Base-by-base conservation (phyloP, 1,139 yeast genomes). In the Hyphopichia wangnamkhiaoensis region DNA sequence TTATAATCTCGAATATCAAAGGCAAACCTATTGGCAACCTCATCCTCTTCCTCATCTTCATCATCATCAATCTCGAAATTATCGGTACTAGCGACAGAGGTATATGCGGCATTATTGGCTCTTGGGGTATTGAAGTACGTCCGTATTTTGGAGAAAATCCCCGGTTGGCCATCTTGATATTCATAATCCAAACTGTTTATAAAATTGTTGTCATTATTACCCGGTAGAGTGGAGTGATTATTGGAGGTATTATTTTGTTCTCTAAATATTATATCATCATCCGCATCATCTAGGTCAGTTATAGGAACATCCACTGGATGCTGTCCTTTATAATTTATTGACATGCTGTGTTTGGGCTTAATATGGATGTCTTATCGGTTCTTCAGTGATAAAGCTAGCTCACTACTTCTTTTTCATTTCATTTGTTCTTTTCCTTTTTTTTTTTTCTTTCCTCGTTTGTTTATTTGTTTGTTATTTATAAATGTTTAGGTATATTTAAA, bases 301-400 rank as follows among this genome's bases (percentile, higher is more conserved):
- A 81, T 69, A 0, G 86, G 87, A 2, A 78, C 59, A 47, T 81
- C 87, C 7, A 71, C 79, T 1, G 59, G 59, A 47, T 74, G 78
- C 1, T 61, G 57, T 15, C 37, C 37, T 14, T 40, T 40, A 27
- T 43, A 45, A 25, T 46, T 38, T 5, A 39, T 38, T 10, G 48
- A 45, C 49, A 46, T 46, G 29, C 15, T 14, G 13, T 23, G 25
- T 16, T 32, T 23, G n/a, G 5, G 13, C n/a, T 25, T 25, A 25
- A 12, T 27, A 10, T 21, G 10, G 16, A 5, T 5, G 17, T 10
- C 10, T 14, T 26, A 17, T 14, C 13, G 29, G 14, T 10, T 10
- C 10, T 7, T 21, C 24, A 21, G 10, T 21, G 15, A 14, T 26
- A 8, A 8, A n/a, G 29, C 7, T 17, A 13, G 18, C 15, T 15